phyloP scores from a whole-genome alignment of 495 filamentous ascomycete species.

The Tuber indicum region DNA sequence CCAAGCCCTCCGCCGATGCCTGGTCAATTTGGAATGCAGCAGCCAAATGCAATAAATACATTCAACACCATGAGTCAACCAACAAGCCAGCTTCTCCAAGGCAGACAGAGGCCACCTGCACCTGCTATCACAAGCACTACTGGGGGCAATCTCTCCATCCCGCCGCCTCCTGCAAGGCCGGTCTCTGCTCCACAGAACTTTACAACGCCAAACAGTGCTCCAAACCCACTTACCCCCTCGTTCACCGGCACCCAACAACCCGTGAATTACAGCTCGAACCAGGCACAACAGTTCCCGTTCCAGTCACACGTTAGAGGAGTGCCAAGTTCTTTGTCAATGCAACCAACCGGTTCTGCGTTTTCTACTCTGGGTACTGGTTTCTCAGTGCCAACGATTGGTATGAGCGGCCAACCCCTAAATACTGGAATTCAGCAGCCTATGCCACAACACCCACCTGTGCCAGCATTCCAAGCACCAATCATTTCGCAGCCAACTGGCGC shows the following conservation, averaged over 20 bases:
- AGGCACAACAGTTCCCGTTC: conserved; percentile 42
- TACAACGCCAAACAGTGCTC: conserved; percentile 53
- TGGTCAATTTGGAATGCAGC: conserved; percentile 44
- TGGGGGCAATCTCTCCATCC: conserved; percentile 58
- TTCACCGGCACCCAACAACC: conserved; percentile 72
- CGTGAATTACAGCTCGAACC: conserved; percentile 38
- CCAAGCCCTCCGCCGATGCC: conserved; percentile 51
- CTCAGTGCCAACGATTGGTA: conserved; percentile 51
- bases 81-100: conserved; percentile 29
- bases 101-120: conserved; percentile 53
- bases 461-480: conserved; percentile 41
- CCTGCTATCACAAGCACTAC: conserved; percentile 55
- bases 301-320: conserved; percentile 48
- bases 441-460: conserved; percentile 45
- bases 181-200: conserved; percentile 83
- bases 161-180: conserved; percentile 76
- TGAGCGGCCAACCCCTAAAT: conserved; percentile 48
- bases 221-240: conserved; percentile 74
- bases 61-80: conserved; percentile 25
- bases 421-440: conserved; percentile 48
- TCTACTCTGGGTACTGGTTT: conserved; percentile 44
- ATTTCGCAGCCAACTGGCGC: conserved; percentile 47
- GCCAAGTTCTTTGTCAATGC: conserved; percentile 42
- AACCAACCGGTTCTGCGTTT: conserved; percentile 47
- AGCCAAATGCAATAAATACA: conserved; percentile 29